Conservation (phyloP, 2,329 filamentous ascomycete species). For the Truncatella angustata region DNA sequence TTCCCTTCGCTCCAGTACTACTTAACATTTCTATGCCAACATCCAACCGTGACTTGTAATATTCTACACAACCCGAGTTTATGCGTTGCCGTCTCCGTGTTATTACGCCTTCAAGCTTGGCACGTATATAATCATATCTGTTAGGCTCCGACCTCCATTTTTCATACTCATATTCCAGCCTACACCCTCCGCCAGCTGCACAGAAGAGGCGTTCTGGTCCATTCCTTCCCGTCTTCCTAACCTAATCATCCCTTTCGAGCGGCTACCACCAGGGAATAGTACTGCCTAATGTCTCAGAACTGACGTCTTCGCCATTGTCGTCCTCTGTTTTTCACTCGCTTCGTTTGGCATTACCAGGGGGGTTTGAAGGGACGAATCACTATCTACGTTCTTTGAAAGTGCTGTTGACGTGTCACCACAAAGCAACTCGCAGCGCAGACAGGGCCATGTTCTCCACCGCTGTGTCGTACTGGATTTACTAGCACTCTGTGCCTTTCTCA, state of each 20-base stretch:
- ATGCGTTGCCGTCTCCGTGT: not conserved
- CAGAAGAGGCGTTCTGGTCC: not conserved
- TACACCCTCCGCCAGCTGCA: not conserved
- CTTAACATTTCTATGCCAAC: conserved; percentile 2
- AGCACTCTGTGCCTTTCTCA: conserved; percentile 14
- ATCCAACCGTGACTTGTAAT: conserved; percentile 1
- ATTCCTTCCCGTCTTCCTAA: not conserved
- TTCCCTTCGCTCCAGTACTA: not conserved
- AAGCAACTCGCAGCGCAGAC: conserved; percentile 19
- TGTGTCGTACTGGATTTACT: conserved; percentile 15
- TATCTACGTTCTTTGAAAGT: conserved; percentile 12
- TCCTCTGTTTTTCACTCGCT: conserved; percentile 9
- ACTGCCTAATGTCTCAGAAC: conserved; percentile 3
- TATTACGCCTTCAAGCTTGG: not conserved
- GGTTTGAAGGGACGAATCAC: conserved; percentile 14
- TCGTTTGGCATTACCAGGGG: not conserved
- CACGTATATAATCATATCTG: not conserved
- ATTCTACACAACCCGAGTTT: not conserved
- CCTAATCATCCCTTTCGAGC: not conserved
- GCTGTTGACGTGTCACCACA: conserved; percentile 21
- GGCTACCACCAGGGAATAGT: not conserved
- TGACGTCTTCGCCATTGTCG: conserved; percentile 7
- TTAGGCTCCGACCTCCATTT: not conserved
- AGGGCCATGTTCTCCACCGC: conserved; percentile 16
- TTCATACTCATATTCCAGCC: not conserved